Evolutionary conservation across 2,329 filamentous ascomycete species (phyloP).

Genomic region (Sporothrix humicola): DNA sequence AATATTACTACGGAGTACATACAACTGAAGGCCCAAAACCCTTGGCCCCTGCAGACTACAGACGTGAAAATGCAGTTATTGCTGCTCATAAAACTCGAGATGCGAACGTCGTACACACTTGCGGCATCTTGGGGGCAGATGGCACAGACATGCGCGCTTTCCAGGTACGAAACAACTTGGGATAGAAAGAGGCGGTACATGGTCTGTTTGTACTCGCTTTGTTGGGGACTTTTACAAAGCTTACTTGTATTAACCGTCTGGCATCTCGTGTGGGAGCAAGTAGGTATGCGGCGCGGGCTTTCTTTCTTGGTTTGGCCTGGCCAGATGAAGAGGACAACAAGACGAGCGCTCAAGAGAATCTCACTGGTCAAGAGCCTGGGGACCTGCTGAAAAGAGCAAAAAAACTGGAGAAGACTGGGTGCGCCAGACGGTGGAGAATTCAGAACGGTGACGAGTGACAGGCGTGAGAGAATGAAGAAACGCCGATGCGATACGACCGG

Average conservation of each 20-base stretch:
- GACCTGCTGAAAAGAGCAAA: slow-evolving; percentile 14
- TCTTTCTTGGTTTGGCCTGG: neutral
- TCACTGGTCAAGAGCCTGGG: neutral
- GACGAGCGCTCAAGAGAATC: neutral
- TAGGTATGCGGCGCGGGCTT: neutral
- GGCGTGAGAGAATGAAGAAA: neutral
- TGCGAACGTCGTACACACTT: too few relatives aligned
- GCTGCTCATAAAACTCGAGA: too few relatives aligned
- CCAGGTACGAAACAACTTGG: neutral
- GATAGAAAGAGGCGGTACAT: neutral
- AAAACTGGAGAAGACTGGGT: slow-evolving; percentile 8
- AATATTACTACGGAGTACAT: too few relatives aligned
- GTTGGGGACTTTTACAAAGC: neutral
- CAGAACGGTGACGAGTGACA: neutral
- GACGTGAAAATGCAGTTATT: too few relatives aligned
- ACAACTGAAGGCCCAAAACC: too few relatives aligned
- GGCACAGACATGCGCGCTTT: neutral
- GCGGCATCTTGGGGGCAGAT: too few relatives aligned
- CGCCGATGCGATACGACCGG: slow-evolving; percentile 19
- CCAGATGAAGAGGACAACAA: neutral
- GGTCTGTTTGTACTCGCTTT: neutral
- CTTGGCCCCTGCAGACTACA: too few relatives aligned
- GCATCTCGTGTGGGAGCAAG: neutral
- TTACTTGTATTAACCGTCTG: neutral
- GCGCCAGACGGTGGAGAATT: neutral